phyloP scores from a whole-genome alignment of 2,329 filamentous ascomycete genomes.

The Talaromyces sp. region DNA sequence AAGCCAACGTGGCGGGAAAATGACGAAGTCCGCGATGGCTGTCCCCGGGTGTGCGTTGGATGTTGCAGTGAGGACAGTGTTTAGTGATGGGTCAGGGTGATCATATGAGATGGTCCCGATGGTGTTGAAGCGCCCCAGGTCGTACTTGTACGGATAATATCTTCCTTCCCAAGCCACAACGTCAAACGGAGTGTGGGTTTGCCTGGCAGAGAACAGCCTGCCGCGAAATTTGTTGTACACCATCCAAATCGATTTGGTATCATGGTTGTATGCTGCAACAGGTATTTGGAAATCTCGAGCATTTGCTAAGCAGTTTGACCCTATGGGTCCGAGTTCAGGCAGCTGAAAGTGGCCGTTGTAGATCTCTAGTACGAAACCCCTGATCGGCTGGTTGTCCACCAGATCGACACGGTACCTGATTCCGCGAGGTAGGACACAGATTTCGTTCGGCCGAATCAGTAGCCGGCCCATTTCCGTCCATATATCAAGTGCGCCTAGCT shows the following conservation, averaged over 20 bases:
- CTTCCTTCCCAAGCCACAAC: slow-evolving; percentile 75
- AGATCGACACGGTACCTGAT: slow-evolving; percentile 52
- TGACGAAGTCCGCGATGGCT: slow-evolving; percentile 59
- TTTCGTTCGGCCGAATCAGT: slow-evolving; percentile 56
- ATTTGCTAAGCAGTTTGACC: slow-evolving; percentile 57
- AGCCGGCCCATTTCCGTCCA: slow-evolving; percentile 58
- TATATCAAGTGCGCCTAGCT: slow-evolving; percentile 57
- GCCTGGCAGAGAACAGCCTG: slow-evolving; percentile 58
- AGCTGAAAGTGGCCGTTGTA: slow-evolving; percentile 56
- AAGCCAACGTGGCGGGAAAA: slow-evolving; percentile 60
- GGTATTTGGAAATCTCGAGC: slow-evolving; percentile 56
- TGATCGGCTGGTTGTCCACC: slow-evolving; percentile 46
- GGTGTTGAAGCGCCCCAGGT: slow-evolving; percentile 69
- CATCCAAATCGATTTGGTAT: slow-evolving; percentile 20
- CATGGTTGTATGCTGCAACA: slow-evolving; percentile 50
- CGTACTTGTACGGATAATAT: slow-evolving; percentile 77
- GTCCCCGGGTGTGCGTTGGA: slow-evolving; percentile 51
- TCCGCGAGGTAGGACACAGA: slow-evolving; percentile 57
- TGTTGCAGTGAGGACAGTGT: slow-evolving; percentile 58
- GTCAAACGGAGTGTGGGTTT: slow-evolving; percentile 69
- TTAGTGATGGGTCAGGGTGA: slow-evolving; percentile 73
- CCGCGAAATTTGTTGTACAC: slow-evolving; percentile 63
- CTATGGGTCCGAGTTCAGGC: slow-evolving; percentile 57
- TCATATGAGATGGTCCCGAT: slow-evolving; percentile 71
- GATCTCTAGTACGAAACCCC: slow-evolving; percentile 58